phyloP scores from a whole-genome alignment of 805 yeast species.

The Starmera dryadoides region DNA sequence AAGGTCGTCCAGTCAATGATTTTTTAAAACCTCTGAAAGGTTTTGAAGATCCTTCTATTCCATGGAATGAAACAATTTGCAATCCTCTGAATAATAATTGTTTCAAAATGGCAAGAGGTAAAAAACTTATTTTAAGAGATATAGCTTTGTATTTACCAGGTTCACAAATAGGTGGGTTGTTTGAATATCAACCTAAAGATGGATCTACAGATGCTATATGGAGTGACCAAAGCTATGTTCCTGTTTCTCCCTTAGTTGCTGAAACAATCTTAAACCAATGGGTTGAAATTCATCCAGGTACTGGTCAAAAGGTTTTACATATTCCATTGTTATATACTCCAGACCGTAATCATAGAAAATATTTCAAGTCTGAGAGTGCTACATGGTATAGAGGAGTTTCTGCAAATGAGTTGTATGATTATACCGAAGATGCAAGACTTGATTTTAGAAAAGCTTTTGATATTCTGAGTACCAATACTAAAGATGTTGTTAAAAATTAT shows the following conservation, averaged over 20 bases:
- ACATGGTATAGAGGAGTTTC: slow-evolving; percentile 7
- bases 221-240: slow-evolving; percentile 3
- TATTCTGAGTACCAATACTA: slow-evolving; percentile 2
- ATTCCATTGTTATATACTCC: slow-evolving; percentile 12
- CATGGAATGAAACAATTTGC: slow-evolving; percentile 12
- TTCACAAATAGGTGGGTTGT: slow-evolving; percentile 45
- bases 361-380: not conserved
- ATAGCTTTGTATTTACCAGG: slow-evolving; percentile 36
- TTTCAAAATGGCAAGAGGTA: slow-evolving; percentile 41
- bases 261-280: slow-evolving; percentile 9
- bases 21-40: not conserved
- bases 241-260: slow-evolving; percentile 7
- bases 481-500: slow-evolving; percentile 6
- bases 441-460: slow-evolving; percentile 2
- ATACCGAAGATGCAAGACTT: slow-evolving; percentile 3
- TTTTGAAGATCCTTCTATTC: slow-evolving; percentile 2
- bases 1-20: slow-evolving; percentile 5
- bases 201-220: slow-evolving; percentile 1
- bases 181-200: slow-evolving; percentile 26
- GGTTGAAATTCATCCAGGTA: slow-evolving; percentile 7
- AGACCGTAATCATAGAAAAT: slow-evolving; percentile 2
- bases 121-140: slow-evolving; percentile 32
- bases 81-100: slow-evolving; percentile 21
- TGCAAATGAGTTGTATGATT: slow-evolving; percentile 9
- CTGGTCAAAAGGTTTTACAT: slow-evolving; percentile 5